Base-by-base conservation (phyloP, 1,284 basidiomycete genomes). In the Cryptococcus neoformans region DNA sequence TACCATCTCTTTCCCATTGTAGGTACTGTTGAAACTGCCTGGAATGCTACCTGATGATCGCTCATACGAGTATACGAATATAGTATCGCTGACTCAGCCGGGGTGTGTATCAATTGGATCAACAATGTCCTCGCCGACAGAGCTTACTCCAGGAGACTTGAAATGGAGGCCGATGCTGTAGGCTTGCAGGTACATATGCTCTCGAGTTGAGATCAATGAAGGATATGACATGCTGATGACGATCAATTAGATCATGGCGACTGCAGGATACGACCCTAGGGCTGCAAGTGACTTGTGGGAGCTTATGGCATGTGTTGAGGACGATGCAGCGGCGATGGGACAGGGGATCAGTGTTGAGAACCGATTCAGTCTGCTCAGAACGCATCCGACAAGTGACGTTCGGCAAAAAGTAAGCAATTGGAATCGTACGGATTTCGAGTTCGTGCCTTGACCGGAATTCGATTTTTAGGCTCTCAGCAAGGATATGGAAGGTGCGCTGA, bases 141-240 rank as follows among this genome's bases (percentile, higher is more conserved):
- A 21, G 81, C 81, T 1, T 83, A 79, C 59, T 80, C 79, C 28
- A 72, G 81, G 41, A 81, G 81, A 65, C 65, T 83, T 14, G 81
- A 83, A 62, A 75, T 75, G 62, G 81, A 83, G 62, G 81, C 81
- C 1, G 81, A 83, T 56, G 66, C 74, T 9, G 75, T 83, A 1
- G 81, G 81, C 2, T 64, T 83, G 10, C 70, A 79, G 55, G 78
- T 80, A 52, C 55, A 74, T 63, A 28, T 28, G 28, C 9, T 21
- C 39, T 42, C 34, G 42, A 7, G 21, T 4, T 41, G 17, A 38
- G 8, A 14, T 28, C 40, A 53, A 34, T 6, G 21, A 44, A 41
- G 4, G 3, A 3, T 12, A 6, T 41, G 40, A 6, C 16, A 11
- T 12, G 16, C 28, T 28, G 28, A 28, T 28, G 4, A 4, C 28